Evolutionary conservation across 75 land plant species (phyloP).

Genomic region (Sequoia sempervirens): DNA sequence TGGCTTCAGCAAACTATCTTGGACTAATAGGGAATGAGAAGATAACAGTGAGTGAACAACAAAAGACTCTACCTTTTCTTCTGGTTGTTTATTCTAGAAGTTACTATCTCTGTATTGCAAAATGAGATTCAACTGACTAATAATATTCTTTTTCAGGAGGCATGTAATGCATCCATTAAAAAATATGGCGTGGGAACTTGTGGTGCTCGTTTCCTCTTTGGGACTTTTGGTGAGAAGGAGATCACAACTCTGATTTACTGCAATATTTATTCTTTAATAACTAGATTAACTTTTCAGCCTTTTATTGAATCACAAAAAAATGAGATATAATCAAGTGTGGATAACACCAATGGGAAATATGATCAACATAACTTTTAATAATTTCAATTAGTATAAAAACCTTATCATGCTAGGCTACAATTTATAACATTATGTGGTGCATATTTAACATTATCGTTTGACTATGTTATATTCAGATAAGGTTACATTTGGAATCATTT

Average conservation of each 20-base stretch:
- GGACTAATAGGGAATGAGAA: conserved; percentile 80
- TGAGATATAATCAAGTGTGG: neutral
- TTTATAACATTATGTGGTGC: neutral
- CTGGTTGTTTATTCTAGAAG: neutral
- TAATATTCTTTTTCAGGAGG: conserved; percentile 47
- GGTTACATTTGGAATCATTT: neutral
- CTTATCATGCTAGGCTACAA: neutral
- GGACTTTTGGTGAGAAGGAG: conserved; percentile 76
- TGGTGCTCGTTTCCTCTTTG: conserved; percentile 98
- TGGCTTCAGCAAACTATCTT: conserved; percentile 93
- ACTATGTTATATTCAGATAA: neutral
- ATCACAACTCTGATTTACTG: conserved; percentile 1
- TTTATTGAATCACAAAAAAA: neutral
- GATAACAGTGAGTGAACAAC: conserved; percentile 52
- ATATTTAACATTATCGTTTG: too few relatives aligned
- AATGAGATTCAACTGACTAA: conserved; percentile 1
- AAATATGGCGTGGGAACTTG: conserved; percentile 98
- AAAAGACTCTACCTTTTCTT: neutral
- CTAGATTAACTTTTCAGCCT: neutral
- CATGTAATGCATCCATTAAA: conserved; percentile 73
- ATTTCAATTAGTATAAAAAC: neutral
- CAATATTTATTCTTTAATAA: neutral
- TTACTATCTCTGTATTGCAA: neutral
- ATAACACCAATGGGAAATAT: neutral
- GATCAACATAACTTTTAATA: neutral